Evolutionary conservation across 2,329 filamentous ascomycete species (phyloP).

Genomic region (Intubia oerlemansii): DNA sequence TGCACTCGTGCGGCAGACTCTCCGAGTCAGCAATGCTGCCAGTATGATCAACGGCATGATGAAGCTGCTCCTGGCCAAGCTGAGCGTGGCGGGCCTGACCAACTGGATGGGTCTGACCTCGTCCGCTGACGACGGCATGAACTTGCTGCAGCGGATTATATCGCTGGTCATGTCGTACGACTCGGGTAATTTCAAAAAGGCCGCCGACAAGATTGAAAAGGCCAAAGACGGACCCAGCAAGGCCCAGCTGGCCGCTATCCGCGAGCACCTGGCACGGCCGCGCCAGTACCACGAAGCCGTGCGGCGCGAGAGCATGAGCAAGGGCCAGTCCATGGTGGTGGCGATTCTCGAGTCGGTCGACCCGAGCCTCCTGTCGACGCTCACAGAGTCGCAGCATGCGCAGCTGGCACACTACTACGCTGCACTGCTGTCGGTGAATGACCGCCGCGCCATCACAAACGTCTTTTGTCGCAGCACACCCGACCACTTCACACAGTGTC

Average conservation of each 20-base stretch:
- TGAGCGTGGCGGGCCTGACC: slow-evolving; percentile 51
- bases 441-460: slow-evolving; percentile 48
- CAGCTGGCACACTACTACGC: slow-evolving; percentile 49
- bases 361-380: slow-evolving; percentile 19
- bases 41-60: slow-evolving; percentile 65
- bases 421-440: slow-evolving; percentile 47
- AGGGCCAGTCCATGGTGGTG: slow-evolving; percentile 37
- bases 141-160: slow-evolving; percentile 56
- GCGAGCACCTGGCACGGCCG: slow-evolving; percentile 29
- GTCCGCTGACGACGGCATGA: slow-evolving; percentile 58
- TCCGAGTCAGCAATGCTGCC: slow-evolving; percentile 58
- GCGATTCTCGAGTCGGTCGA: slow-evolving; percentile 38
- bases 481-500: slow-evolving; percentile 47
- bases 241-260: slow-evolving; percentile 38
- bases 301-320: slow-evolving; percentile 29
- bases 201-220: slow-evolving; percentile 41
- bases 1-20: slow-evolving; percentile 46
- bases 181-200: slow-evolving; percentile 44
- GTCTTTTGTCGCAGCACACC: slow-evolving; percentile 47
- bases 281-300: slow-evolving; percentile 35
- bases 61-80: slow-evolving; percentile 52
- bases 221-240: slow-evolving; percentile 35
- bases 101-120: slow-evolving; percentile 61
- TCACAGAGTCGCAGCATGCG: slow-evolving; percentile 39
- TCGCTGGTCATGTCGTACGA: slow-evolving; percentile 56